phyloP scores from a whole-genome alignment of 2,329 filamentous ascomycete species.

The Colletotrichum cuscutae region DNA sequence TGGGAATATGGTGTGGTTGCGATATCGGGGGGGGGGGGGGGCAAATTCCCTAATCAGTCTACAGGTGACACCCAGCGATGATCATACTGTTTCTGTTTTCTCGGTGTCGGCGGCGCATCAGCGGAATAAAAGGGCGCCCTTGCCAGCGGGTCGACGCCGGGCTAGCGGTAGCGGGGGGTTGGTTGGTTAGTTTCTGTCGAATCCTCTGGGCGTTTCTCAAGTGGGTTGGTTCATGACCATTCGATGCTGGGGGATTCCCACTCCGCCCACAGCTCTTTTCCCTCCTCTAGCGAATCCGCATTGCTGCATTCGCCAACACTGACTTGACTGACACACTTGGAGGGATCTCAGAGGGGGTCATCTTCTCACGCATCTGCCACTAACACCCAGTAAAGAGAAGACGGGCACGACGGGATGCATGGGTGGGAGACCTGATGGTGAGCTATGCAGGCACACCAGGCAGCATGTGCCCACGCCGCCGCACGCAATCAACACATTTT shows the following conservation, averaged over 20 bases:
- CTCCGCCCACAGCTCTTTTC: slow-evolving; percentile 17
- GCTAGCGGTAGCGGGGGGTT: neutral
- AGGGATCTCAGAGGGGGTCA: neutral
- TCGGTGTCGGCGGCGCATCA: neutral
- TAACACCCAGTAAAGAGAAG: neutral
- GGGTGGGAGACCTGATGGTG: slow-evolving; percentile 1
- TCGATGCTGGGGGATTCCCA: slow-evolving; percentile 1
- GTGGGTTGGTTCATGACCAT: slow-evolving; percentile 15
- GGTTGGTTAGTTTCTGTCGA: neutral
- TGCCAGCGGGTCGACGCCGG: neutral
- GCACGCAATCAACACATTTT: slow-evolving; percentile 4
- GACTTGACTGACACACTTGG: neutral
- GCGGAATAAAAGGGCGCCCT: neutral
- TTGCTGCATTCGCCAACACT: slow-evolving; percentile 9
- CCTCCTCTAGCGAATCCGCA: neutral
- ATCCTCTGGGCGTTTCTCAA: slow-evolving; percentile 7
- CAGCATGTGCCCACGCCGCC: neutral
- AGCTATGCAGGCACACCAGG: neutral
- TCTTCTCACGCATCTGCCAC: neutral
- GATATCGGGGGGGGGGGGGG: slow-evolving; percentile 14
- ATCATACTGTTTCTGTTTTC: slow-evolving; percentile 10
- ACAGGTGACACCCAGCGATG: neutral
- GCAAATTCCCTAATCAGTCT: neutral
- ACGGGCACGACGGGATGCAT: neutral
- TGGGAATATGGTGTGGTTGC: neutral